phyloP scores from a whole-genome alignment of 1,284 basidiomycete genomes.

The Anthracocystis walkeri region DNA sequence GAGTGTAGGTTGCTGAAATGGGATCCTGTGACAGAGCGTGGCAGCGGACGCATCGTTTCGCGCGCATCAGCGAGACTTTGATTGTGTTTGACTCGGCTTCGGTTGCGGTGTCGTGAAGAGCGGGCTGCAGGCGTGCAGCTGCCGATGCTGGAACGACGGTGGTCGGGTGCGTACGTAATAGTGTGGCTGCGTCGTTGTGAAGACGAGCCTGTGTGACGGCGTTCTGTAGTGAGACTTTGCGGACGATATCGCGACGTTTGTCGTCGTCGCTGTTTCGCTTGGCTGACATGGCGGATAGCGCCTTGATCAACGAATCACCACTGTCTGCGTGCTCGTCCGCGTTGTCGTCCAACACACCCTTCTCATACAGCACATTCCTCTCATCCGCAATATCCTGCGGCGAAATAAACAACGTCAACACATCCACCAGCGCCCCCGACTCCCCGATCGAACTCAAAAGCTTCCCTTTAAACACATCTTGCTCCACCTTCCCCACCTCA shows the following conservation, averaged over 20 bases:
- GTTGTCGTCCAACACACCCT: conserved; percentile 8
- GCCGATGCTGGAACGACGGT: background rate
- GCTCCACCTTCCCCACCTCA: conserved; percentile 10
- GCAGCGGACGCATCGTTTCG: conserved; percentile 43
- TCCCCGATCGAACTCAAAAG: conserved; percentile 30
- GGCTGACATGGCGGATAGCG: conserved; percentile 31
- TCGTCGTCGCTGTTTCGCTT: conserved; percentile 25
- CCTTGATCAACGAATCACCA: conserved; percentile 12
- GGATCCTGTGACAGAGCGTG: conserved; percentile 36
- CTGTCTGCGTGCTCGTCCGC: no score
- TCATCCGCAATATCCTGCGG: conserved; percentile 42
- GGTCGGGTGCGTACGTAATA: conserved; percentile 9
- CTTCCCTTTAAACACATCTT: conserved; percentile 16
- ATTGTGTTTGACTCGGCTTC: conserved; percentile 5
- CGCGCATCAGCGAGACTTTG: conserved; percentile 22
- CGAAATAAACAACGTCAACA: conserved; percentile 40
- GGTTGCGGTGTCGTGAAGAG: background rate
- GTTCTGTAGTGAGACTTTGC: conserved; percentile 29
- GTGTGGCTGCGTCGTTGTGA: conserved; percentile 19
- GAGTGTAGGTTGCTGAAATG: conserved; percentile 15
- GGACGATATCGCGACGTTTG: conserved; percentile 21
- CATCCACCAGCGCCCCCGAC: conserved; percentile 37
- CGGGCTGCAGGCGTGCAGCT: background rate
- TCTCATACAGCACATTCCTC: conserved; percentile 34
- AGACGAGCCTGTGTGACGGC: conserved; percentile 35